Percentiles rank a stretch among this genome's conserved stretches.
Evolutionary conservation across 768 basidiomycete species (phyloP).

Genomic region (Hericium rajendrae): DNA sequence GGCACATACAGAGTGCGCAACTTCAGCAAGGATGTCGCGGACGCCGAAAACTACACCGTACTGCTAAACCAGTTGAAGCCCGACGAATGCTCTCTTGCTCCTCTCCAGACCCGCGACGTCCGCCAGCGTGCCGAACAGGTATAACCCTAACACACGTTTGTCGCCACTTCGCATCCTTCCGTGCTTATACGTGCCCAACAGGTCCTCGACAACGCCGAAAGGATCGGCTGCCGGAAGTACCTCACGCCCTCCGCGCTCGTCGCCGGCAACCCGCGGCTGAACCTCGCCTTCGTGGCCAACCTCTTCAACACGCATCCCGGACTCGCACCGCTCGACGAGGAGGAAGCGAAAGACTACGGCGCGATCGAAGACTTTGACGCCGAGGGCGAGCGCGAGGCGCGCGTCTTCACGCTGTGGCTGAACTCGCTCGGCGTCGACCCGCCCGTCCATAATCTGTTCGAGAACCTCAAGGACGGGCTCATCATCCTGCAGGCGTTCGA

Average conservation of each 20-base stretch:
- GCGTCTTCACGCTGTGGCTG: conserved; percentile 96
- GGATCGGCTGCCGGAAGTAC: conserved; percentile 93
- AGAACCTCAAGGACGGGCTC: conserved; percentile 89
- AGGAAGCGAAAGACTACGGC: conserved; percentile 86
- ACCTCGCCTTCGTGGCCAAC: conserved; percentile 97
- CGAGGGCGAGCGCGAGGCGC: conserved; percentile 95
- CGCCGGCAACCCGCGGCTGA: conserved; percentile 91
- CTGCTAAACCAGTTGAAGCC: conserved; percentile 95
- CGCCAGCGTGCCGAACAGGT: conserved; percentile 81
- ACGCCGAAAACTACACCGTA: conserved; percentile 96
- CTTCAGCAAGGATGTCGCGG: conserved; percentile 94
- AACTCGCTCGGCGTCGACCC: conserved; percentile 97
- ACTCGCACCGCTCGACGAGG: conserved; percentile 86
- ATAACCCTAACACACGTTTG: background rate
- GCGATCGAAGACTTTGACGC: conserved; percentile 96
- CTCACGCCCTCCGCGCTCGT: conserved; percentile 87
- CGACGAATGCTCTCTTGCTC: conserved; percentile 82
- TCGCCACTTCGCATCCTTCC: background rate
- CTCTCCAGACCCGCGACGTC: conserved; percentile 78
- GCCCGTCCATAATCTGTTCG: conserved; percentile 91
- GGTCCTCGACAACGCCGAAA: conserved; percentile 89
- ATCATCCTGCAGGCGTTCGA: conserved; percentile 94
- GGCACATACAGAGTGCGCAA: conserved; percentile 31
- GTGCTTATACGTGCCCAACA: conserved; percentile 13
- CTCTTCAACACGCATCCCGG: conserved; percentile 98